Conservation (phyloP, 2,329 filamentous ascomycete species). For the Aspergillus novoparasiticus region DNA sequence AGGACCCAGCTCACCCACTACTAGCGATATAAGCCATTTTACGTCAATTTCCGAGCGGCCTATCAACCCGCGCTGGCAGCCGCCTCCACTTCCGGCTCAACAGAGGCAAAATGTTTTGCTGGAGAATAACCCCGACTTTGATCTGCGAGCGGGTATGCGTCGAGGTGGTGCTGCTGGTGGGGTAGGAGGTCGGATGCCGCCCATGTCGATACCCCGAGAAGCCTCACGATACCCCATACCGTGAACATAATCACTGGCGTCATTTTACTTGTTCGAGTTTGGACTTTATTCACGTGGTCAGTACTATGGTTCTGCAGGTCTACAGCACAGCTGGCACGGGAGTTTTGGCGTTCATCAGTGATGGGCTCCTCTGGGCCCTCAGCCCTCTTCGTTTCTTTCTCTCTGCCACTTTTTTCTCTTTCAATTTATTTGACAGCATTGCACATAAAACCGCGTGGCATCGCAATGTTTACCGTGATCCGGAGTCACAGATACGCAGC, state of each 20-base stretch:
- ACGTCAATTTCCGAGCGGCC: constrained; percentile 88
- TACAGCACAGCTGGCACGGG: background rate
- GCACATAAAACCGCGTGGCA: background rate
- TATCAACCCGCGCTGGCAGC: constrained; percentile 81
- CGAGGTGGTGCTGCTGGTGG: constrained; percentile 23
- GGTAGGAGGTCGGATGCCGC: constrained; percentile 29
- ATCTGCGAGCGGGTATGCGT: constrained; percentile 56
- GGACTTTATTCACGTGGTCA: constrained; percentile 6
- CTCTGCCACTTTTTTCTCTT: background rate
- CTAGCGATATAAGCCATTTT: constrained; percentile 81
- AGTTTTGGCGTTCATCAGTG: constrained; percentile 6
- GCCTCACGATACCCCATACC: constrained; percentile 28
- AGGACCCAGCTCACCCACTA: constrained; percentile 69
- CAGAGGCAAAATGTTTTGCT: constrained; percentile 73
- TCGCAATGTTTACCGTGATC: background rate
- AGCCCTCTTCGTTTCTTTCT: background rate
- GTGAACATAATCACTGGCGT: constrained; percentile 16
- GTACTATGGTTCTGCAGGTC: background rate
- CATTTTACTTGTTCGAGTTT: background rate
- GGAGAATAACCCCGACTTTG: constrained; percentile 83
- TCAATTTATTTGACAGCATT: background rate
- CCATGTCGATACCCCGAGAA: constrained; percentile 22
- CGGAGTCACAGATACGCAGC: background rate
- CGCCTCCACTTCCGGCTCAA: constrained; percentile 46
- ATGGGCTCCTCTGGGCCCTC: background rate